Base-by-base conservation (phyloP, 441 rosid species). In the Cnidoscolus chayamansa region DNA sequence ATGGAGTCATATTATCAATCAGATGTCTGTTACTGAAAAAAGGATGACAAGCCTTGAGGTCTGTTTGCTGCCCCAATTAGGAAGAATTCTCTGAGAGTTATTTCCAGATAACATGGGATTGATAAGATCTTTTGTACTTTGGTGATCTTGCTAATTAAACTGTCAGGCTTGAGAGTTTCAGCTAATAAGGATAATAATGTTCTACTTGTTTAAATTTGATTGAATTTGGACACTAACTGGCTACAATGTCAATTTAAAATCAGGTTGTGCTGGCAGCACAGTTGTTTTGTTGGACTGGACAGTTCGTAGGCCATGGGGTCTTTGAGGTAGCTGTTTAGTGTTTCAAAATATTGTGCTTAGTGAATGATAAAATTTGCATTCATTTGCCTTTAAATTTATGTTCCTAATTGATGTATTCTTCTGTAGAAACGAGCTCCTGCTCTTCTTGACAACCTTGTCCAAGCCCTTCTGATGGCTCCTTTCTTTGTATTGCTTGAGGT, bases 401-500 rank as follows among this genome's bases (percentile, higher is more conserved):
- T 31, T 48, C 13, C 50, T 61, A 12, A 1, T 10, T 40, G 57
- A 57, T 37, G 16, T 55, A 13, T 67, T 64, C 50, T 49, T 53
- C 55, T 25, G 55, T 63, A 93, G 98, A 89, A 83, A 83, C 93
- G 98, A 15, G 92, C 97, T 45, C 97, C 98, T 0, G 96, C 98
- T 19, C 84, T 93, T 67, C 65, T 89, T 72, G 98, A 93, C 79
- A 90, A 91, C 79, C 81, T 93, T 71, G 47, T 60, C 19, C 97
- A 88, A 72, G 97, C 98, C 48, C 72, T 93, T 68, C 67, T 90
- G 16, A 90, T 84, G 88, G 97, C 98, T 76, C 98, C 97, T 40
- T 91, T 88, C 84, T 91, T 90, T 31, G 95, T 91, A 10, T 68
- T 91, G 72, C 93, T 93, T 0, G 97, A 93, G 97, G 96, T 88